Base-by-base conservation (phyloP, 371 early-diverging fungal species). In the Chytridiales sp. region DNA sequence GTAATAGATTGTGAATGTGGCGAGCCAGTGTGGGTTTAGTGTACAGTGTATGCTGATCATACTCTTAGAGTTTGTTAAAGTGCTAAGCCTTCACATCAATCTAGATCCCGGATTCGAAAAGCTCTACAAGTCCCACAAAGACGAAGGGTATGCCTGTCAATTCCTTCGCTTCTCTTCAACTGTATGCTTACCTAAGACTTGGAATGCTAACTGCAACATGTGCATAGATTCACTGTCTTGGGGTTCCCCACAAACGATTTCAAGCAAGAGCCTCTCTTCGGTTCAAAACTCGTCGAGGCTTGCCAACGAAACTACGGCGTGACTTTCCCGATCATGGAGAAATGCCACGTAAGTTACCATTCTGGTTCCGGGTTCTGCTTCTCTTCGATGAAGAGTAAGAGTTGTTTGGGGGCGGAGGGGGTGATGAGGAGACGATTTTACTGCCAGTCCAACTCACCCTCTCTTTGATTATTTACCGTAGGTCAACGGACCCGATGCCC, bases 251-350 rank as follows among this genome's bases (percentile, higher is more conserved):
- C 52, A 15, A 51, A 51, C 38, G 52, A 51, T 24, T 51, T 51
- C 31, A 26, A 15, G 15, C 52, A 51, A 36, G 52, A 51, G 30
- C 52, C 52, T 15, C 21, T 26, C 4, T 24, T 27, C 15, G 36
- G 35, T 19, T 32, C 32, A n/a, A 21, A 5, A 6, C 32, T 51
- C 52, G 32, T 36, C 15, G 4, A 5, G 19, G 21, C 21, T 58
- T 93, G 90, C 69, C 66, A 71, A 53, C 47, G 67, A 41, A 89
- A 78, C 72, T 89, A 81, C 46, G 83, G 82, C 31, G 89, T 91
- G 21, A 75, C 82, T 0, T 94, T 94, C 80, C 87, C 87, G 30
- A 67, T 96, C 48, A 88, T 92, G 76, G 85, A 89, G 53, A 91
- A 92, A 71, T 80, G 93, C 64, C 67, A 73, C 36, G 76, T 75